Base-by-base conservation (phyloP, 129 eudicot genomes). In the Pittosporum tobira region DNA sequence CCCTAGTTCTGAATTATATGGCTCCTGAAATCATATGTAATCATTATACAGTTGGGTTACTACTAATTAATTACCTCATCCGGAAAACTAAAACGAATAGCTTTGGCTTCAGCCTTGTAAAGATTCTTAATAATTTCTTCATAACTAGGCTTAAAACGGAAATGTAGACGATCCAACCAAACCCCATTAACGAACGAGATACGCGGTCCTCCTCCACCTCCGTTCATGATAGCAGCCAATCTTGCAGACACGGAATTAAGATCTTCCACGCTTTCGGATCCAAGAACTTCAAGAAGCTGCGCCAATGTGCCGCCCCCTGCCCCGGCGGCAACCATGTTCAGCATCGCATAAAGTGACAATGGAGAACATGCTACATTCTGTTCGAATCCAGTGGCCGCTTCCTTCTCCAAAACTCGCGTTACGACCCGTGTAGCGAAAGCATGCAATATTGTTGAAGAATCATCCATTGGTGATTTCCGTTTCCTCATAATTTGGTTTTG, bases 301-400 rank as follows among this genome's bases (percentile, higher is more conserved):
- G 47, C 53, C 5, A n/a, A 48, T 6, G 76, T 57, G 8, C 42
- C n/a, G 6, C 70, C 76, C 5, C 16, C 48, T 22, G 71, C 31
- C 23, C 76, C 76, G n/a, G 61, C 51, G 13, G 71, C 66, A 7
- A 57, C 15, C 54, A 56, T 9, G 58, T 57, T 31, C 21, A 71
- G 40, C 0, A 64, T 22, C 0, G 48, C 61, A 12, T 56, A 31
- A n/a, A 71, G n/a, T 11, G 61, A 57, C 14, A 64, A 37, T 10
- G 76, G 76, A 0, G 76, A 71, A 36, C 45, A 55, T 3, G 64
- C 66, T 12, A 53, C 29, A 45, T 52, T 54, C 9, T n/a, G n/a
- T n/a, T 12, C 50, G 0, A 2, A n/a, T 7, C 28, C 54, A 2
- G 14, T n/a, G 13, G 7, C 3, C 1, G 51, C 14, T 6, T 30